Evolutionary conservation across 1,139 yeast species (phyloP), one percentile per base, ranked within the genome.

Genomic region (Pichia sp.): DNA sequence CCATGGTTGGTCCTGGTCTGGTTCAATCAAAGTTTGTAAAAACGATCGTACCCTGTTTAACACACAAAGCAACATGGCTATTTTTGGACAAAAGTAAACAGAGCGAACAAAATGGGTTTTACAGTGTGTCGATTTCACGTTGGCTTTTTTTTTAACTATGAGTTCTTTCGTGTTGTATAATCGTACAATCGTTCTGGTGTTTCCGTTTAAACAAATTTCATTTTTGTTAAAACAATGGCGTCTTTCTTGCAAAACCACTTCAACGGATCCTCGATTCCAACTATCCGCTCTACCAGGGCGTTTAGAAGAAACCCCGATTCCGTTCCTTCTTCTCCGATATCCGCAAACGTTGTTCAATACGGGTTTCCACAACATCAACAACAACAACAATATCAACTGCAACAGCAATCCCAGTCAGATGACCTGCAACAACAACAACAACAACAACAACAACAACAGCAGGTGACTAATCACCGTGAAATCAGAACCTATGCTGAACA

Each of bases 401-500:
- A 35, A 26, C 46, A 45, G 16, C 21, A 28, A 28, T 14, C 8
- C 10, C 7, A 14, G 13, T 18, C 31, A 18, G 7, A 10, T 11
- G 14, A 28, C 8, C 13, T n/a, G 19, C 49, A 43, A 33, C 43
- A 38, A 16, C 37, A 33, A n/a, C 38, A 37, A n/a, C 43, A 33
- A 13, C 50, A 41, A n/a, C 40, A 41, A 13, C 33, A 16, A n/a
- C 59, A 56, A 23, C 55, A 49, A 32, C 47, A 47, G 33, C 53
- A 49, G 31, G 50, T 68, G 41, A 51, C 56, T 68, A 35, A 76
- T 76, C 93, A 81, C 57, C 47, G 44, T 29, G 54, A 53, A 35
- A 42, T 43, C 54, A 50, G 39, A 45, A 48, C 33, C 49, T 50
- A 36, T 50, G 97, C 96, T 1, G 96, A 89, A 59, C 91, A 93